Evolutionary conservation across 768 basidiomycete species (phyloP).

Genomic region (Tulasnella sp.): DNA sequence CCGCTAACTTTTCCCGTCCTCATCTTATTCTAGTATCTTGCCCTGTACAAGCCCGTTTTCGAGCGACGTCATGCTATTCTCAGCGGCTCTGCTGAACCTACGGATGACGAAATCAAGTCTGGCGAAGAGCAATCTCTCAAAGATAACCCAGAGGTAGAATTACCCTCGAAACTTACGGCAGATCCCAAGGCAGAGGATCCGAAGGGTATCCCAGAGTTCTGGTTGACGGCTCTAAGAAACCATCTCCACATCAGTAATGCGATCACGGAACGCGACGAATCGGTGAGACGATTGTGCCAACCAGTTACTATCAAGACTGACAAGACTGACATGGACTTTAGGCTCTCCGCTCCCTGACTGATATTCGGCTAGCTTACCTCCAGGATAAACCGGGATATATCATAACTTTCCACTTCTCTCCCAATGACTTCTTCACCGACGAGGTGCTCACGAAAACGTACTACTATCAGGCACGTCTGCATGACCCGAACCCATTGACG

Average conservation of each 20-base stretch:
- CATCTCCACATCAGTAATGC: slow-evolving; percentile 74
- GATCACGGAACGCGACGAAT: slow-evolving; percentile 85
- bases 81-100: slow-evolving; percentile 58
- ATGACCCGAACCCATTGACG: too few species aligned
- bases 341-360: slow-evolving; percentile 74
- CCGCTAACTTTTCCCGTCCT: slow-evolving; percentile 12
- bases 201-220: slow-evolving; percentile 82
- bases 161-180: slow-evolving; percentile 23
- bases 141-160: slow-evolving; percentile 41
- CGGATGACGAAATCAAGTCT: slow-evolving; percentile 67
- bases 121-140: slow-evolving; percentile 63
- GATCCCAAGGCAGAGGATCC: slow-evolving; percentile 22
- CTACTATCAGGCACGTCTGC: slow-evolving; percentile 43
- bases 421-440: slow-evolving; percentile 85
- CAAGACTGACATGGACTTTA: slow-evolving; percentile 17
- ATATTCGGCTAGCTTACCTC: slow-evolving; percentile 73
- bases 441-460: slow-evolving; percentile 82
- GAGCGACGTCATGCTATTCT: slow-evolving; percentile 78
- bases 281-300: slow-evolving; percentile 20
- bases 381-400: slow-evolving; percentile 60
- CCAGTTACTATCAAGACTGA: not conserved
- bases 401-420: slow-evolving; percentile 65
- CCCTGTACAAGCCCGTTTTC: slow-evolving; percentile 54
- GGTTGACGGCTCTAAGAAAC: slow-evolving; percentile 92
- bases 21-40: slow-evolving; percentile 27